Conservation (phyloP, 2,329 filamentous ascomycete genomes). For the Trichoderma sp. region DNA sequence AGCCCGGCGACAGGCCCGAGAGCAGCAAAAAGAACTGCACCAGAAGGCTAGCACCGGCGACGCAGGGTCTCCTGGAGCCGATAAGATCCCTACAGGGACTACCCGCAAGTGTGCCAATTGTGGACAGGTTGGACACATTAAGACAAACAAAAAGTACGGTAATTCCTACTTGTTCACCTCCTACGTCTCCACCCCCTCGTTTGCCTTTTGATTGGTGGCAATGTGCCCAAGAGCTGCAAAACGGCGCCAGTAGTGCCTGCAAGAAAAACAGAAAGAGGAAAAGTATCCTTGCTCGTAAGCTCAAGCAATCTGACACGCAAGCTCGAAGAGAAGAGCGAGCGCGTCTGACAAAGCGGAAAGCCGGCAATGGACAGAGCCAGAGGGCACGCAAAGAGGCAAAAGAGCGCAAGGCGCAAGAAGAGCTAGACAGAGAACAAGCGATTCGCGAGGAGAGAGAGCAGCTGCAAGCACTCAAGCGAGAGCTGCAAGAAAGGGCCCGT, state of each 20-base stretch:
- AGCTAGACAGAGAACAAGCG: constrained; percentile 30
- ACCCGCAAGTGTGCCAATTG: constrained; percentile 97
- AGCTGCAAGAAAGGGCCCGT: constrained; percentile 30
- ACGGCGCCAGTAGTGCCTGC: constrained; percentile 22
- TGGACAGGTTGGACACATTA: constrained; percentile 95
- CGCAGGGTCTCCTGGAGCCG: constrained; percentile 53
- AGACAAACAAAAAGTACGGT: constrained; percentile 95
- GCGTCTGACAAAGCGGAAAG: constrained; percentile 24
- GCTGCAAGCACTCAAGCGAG: constrained; percentile 31
- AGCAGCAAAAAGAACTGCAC: constrained; percentile 78
- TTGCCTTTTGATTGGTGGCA: constrained; percentile 43
- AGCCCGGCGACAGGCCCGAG: constrained; percentile 84
- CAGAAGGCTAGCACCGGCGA: constrained; percentile 51
- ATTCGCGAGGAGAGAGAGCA: constrained; percentile 30
- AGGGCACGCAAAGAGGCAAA: constrained; percentile 26
- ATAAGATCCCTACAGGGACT: constrained; percentile 66
- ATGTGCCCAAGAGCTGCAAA: constrained; percentile 29
- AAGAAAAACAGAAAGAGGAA: constrained; percentile 32
- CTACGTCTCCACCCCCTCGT: constrained; percentile 37
- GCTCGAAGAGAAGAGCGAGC: constrained; percentile 25
- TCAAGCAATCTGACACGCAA: constrained; percentile 36
- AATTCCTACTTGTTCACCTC: constrained; percentile 33
- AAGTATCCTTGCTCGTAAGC: constrained; percentile 30
- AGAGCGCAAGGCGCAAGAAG: constrained; percentile 30
- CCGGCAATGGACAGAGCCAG: constrained; percentile 24